These are phyloP conservation scores for Malus orientalis DNA, from an alignment of 306 rosid genomes.

Conservation along the genomic window DNA sequence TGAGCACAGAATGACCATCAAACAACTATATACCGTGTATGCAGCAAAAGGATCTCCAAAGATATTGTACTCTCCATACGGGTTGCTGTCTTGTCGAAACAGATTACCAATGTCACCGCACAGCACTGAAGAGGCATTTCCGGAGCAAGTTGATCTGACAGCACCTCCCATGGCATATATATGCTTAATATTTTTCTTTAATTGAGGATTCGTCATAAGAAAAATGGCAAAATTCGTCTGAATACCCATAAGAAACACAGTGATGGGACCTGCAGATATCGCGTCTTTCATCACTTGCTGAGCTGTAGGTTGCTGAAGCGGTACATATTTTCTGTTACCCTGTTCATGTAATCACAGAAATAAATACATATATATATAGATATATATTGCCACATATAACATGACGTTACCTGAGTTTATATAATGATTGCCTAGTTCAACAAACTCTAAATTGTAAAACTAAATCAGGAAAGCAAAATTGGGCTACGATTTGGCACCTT, in stretches of 20 bases:
- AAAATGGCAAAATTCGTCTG: constrained; percentile 55
- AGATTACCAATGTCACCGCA: constrained; percentile 76
- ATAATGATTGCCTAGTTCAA: not conserved
- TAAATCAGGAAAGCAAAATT: not conserved
- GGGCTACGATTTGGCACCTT: constrained; percentile 23
- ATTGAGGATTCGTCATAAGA: constrained; percentile 47
- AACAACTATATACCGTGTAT: constrained; percentile 8
- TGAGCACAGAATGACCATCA: not conserved
- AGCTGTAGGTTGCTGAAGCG: constrained; percentile 39
- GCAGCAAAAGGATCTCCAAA: constrained; percentile 96
- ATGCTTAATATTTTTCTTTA: constrained; percentile 56
- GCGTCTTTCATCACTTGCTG: constrained; percentile 53
- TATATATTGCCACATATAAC: not conserved
- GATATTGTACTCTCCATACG: constrained; percentile 83
- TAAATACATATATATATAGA: not conserved
- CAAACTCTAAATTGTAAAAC: not conserved
- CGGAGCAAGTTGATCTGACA: constrained; percentile 52
- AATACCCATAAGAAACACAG: constrained; percentile 31
- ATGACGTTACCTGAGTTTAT: not conserved
- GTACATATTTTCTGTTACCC: constrained; percentile 50
- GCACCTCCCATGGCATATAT: constrained; percentile 63
- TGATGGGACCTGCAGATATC: constrained; percentile 45
- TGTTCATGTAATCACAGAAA: not conserved
- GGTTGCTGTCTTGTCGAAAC: constrained; percentile 49
- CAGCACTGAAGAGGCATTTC: constrained; percentile 40